Evolutionary conservation across 2,329 filamentous ascomycete species (phyloP).

Genomic region (Xylariaceae sp.): DNA sequence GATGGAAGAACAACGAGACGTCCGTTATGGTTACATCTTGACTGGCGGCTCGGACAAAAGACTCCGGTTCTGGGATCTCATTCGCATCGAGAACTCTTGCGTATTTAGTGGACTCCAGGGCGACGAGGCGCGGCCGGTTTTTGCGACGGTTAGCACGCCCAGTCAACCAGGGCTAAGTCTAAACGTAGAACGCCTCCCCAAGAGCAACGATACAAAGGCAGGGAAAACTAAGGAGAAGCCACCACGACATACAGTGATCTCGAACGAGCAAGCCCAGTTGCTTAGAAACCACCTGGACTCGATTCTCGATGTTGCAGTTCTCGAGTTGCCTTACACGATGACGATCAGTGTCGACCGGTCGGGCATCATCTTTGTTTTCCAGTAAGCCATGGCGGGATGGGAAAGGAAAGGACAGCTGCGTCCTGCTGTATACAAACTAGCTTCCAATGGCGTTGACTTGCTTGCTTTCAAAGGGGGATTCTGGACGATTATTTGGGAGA

Average conservation of each 20-base stretch:
- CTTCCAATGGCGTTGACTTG: no score
- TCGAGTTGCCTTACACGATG: slow-evolving; percentile 91
- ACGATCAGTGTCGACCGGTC: slow-evolving; percentile 84
- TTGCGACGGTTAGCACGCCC: slow-evolving; percentile 57
- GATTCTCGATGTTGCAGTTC: slow-evolving; percentile 79
- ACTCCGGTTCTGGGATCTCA: slow-evolving; percentile 89
- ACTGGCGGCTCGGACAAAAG: slow-evolving; percentile 87
- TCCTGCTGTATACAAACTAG: no score
- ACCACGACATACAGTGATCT: slow-evolving; percentile 78
- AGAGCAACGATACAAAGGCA: slow-evolving; percentile 24
- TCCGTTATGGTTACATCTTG: slow-evolving; percentile 77
- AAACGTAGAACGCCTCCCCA: slow-evolving; percentile 60
- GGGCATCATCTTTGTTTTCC: slow-evolving; percentile 82
- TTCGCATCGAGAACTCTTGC: slow-evolving; percentile 69
- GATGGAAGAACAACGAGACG: slow-evolving; percentile 65
- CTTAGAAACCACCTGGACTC: slow-evolving; percentile 83
- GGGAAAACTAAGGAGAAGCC: slow-evolving; percentile 39
- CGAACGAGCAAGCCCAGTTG: slow-evolving; percentile 79
- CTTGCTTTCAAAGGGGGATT: no score
- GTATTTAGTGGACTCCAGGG: slow-evolving; percentile 73
- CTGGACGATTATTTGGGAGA: no score
- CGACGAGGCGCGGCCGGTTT: slow-evolving; percentile 71
- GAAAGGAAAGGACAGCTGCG: background rate
- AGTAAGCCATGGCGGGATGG: slow-evolving; percentile 22
- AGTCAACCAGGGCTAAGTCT: slow-evolving; percentile 48